Percentiles rank a stretch among this genome's conserved stretches.
phyloP scores from a whole-genome alignment of 139 green algal species.

The Chlorella ohadii region DNA sequence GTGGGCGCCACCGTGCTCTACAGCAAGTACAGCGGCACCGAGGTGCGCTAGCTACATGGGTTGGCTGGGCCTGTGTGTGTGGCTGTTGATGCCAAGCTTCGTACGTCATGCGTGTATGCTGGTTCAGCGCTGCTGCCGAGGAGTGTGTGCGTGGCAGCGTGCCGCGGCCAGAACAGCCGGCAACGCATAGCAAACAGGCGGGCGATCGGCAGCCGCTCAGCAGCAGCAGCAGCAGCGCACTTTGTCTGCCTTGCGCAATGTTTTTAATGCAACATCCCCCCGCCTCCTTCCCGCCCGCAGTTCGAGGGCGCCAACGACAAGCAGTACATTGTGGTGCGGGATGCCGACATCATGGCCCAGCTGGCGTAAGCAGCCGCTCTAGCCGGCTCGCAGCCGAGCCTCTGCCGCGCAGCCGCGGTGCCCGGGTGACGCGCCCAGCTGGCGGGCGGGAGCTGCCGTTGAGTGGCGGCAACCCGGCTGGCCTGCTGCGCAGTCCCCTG shows the following conservation, averaged over 20 bases:
- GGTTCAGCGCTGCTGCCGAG: too few relatives aligned
- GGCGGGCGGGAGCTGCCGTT: background rate
- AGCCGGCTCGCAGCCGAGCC: background rate
- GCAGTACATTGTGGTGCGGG: constrained; percentile 86
- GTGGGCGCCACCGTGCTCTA: constrained; percentile 90
- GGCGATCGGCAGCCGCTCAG: too few relatives aligned
- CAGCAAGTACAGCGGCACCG: constrained; percentile 53
- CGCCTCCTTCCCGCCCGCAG: constrained; percentile 43
- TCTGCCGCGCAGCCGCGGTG: too few relatives aligned
- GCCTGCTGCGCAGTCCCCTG: too few relatives aligned
- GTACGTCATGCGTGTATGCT: too few relatives aligned
- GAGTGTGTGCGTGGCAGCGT: too few relatives aligned
- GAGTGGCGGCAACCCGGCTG: too few relatives aligned
- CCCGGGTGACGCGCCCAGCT: background rate
- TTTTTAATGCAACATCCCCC: too few relatives aligned
- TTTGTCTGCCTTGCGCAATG: too few relatives aligned
- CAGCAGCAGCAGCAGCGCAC: background rate
- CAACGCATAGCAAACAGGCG: too few relatives aligned
- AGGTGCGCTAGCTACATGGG: background rate
- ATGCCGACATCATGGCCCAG: constrained; percentile 85
- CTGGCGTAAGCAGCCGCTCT: constrained; percentile 60
- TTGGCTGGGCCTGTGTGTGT: background rate
- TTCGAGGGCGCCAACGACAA: constrained; percentile 72
- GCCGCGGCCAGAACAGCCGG: too few relatives aligned
- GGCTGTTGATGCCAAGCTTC: too few relatives aligned